Conservation (phyloP, 345 rosid genomes). For the Psidium guajava region DNA sequence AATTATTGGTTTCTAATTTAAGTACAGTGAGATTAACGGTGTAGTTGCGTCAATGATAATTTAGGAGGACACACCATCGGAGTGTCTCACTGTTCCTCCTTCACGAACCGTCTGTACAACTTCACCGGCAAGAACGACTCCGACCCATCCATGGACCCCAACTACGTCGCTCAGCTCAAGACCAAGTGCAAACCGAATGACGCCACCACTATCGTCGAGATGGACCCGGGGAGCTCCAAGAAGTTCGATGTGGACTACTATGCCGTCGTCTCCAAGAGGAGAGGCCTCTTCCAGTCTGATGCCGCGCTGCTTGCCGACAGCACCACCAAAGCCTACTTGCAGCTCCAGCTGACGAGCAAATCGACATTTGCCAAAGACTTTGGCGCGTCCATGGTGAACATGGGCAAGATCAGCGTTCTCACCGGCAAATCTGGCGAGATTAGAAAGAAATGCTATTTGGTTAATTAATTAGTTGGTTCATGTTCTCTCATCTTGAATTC, state of each 20-base stretch:
- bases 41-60: neutral
- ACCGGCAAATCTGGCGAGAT: constrained; percentile 45
- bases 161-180: constrained; percentile 16
- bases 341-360: constrained; percentile 8
- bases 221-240: constrained; percentile 65
- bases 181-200: constrained; percentile 34
- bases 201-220: constrained; percentile 33
- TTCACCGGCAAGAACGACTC: constrained; percentile 52
- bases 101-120: constrained; percentile 44
- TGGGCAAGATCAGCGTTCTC: constrained; percentile 52
- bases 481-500: neutral
- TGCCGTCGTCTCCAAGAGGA: constrained; percentile 34
- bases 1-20: neutral
- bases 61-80: constrained; percentile 63
- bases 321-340: constrained; percentile 34
- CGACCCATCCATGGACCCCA: constrained; percentile 33
- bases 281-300: constrained; percentile 58
- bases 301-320: constrained; percentile 44
- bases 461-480: constrained; percentile 12
- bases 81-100: constrained; percentile 41
- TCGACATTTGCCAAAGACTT: constrained; percentile 40
- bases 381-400: constrained; percentile 50
- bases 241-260: constrained; percentile 43
- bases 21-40: neutral
- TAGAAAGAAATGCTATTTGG: constrained; percentile 42